Evolutionary conservation across 805 yeast genomes (phyloP).

Genomic region (Zygoascus flipseniorum): DNA sequence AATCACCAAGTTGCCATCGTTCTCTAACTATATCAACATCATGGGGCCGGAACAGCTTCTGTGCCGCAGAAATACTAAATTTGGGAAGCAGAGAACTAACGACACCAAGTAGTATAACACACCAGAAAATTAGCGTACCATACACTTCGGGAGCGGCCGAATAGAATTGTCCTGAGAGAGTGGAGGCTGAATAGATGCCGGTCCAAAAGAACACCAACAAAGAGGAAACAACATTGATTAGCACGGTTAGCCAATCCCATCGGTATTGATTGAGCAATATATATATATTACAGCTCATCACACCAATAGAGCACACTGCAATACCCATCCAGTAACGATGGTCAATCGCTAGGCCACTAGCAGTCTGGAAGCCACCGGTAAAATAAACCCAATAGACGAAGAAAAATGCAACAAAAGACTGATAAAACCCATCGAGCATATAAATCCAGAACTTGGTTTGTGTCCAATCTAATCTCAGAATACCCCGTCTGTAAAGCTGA

Average conservation of each 20-base stretch:
- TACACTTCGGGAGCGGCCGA: slow-evolving; percentile 54
- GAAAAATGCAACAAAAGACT: slow-evolving; percentile 59
- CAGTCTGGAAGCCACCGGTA: slow-evolving; percentile 33
- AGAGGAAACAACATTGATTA: slow-evolving; percentile 46
- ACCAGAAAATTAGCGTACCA: slow-evolving; percentile 61
- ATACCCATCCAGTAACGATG: slow-evolving; percentile 69
- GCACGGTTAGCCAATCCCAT: slow-evolving; percentile 67
- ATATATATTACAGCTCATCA: slow-evolving; percentile 56
- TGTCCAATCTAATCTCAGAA: slow-evolving; percentile 57
- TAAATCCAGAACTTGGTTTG: slow-evolving; percentile 51
- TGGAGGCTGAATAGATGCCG: slow-evolving; percentile 61
- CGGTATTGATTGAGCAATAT: slow-evolving; percentile 59
- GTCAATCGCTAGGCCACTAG: slow-evolving; percentile 46
- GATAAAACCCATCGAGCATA: slow-evolving; percentile 68
- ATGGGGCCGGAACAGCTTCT: slow-evolving; percentile 46
- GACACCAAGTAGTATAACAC: slow-evolving; percentile 47
- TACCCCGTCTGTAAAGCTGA: slow-evolving; percentile 61
- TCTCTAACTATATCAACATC: slow-evolving; percentile 71
- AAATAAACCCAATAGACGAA: slow-evolving; percentile 57
- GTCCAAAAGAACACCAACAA: slow-evolving; percentile 64
- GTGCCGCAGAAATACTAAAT: slow-evolving; percentile 41
- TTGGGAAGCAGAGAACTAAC: slow-evolving; percentile 54
- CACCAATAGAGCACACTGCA: slow-evolving; percentile 50
- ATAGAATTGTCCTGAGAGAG: slow-evolving; percentile 50
- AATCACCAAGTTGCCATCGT: slow-evolving; percentile 29